Evolutionary conservation across 2,329 filamentous ascomycete species (phyloP), one percentile per base, ranked within the genome.

Genomic region (Aspergillus calidoustus): DNA sequence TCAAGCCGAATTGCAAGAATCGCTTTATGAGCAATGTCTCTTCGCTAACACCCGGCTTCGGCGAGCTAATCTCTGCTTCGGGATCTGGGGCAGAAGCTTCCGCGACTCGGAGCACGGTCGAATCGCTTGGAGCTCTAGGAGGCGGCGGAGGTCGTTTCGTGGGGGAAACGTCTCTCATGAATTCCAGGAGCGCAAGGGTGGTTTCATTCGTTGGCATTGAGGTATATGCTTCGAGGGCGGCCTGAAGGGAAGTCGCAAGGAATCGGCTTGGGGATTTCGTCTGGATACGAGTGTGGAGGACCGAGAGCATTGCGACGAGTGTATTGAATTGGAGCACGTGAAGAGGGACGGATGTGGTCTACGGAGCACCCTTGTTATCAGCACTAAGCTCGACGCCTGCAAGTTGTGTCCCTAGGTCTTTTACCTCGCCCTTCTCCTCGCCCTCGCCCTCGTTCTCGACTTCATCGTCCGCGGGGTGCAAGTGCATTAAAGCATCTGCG

Each of bases 201-300:
- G 86, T 84, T 64, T 86, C 85, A 56, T 83, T 80, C 50, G 84
- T 82, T 2, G 80, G 80, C 59, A 86, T 80, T 54, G 81, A 77
- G n/a, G 83, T 83, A 69, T 88, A 89, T 44, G 86, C 84, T 23
- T 83, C 81, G 5, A 89, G 73, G 1, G 86, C 83, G 9, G 87
- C 86, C 63, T 89, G 86, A 6, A 89, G 77, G 23, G 86, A 87
- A 0, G 86, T 88, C 8, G 86, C 86, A 15, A 89, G 78, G 67
- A 89, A 89, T 1, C 86, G 83, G 67, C 86, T 89, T 0, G 87
- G 87, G 49, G 82, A 84, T 69, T 87, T 87, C 3, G 87, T 88
- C 74, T 86, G 86, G 70, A 89, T 86, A 22, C 87, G 81, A 4
- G 79, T 79, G 70, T 89, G 87, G 17, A 89, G 76, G 11, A 84